These are phyloP conservation scores for Lasiosphaeria hispida DNA, from an alignment of 495 filamentous ascomycete genomes.

Conservation along the genomic window DNA sequence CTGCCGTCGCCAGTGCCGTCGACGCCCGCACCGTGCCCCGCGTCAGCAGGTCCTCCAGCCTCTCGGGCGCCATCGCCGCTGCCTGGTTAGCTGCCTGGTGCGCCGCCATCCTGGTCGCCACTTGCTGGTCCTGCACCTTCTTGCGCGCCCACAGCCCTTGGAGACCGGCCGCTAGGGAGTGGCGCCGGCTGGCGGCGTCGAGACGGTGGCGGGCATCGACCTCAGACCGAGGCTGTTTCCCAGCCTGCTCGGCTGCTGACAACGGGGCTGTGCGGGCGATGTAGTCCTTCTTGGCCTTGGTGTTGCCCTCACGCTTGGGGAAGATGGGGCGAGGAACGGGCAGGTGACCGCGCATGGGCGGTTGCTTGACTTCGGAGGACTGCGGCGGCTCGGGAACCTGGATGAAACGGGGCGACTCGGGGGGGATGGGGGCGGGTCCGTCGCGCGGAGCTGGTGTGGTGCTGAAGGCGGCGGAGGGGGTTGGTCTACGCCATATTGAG, in stretches of 20 bases:
- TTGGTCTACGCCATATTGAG: slow-evolving; percentile 59
- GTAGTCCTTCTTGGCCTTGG: slow-evolving; percentile 32
- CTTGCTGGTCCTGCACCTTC: slow-evolving; percentile 17
- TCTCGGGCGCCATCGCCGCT: slow-evolving; percentile 38
- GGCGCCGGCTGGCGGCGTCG: slow-evolving; percentile 38
- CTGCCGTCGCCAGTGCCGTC: slow-evolving; percentile 27
- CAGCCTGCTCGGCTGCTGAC: slow-evolving; percentile 26
- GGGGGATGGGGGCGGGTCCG: slow-evolving; percentile 29
- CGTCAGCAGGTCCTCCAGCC: slow-evolving; percentile 43
- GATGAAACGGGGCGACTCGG: slow-evolving; percentile 48
- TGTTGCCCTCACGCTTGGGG: slow-evolving; percentile 32
- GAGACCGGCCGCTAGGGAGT: slow-evolving; percentile 36
- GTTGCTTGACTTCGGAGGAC: slow-evolving; percentile 33
- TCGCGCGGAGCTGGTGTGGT: slow-evolving; percentile 8
- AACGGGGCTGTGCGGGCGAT: slow-evolving; percentile 25
- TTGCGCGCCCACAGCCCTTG: slow-evolving; percentile 41
- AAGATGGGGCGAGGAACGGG: slow-evolving; percentile 46
- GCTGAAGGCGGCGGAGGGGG: slow-evolving; percentile 14
- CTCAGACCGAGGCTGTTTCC: slow-evolving; percentile 26
- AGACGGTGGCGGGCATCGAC: slow-evolving; percentile 33
- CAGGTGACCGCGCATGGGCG: slow-evolving; percentile 41
- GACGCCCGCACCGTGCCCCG: slow-evolving; percentile 35
- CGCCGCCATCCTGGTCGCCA: slow-evolving; percentile 10
- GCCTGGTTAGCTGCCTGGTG: slow-evolving; percentile 22
- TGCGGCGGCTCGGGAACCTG: slow-evolving; percentile 45